These are phyloP conservation scores for Lotmaria passim DNA, from an alignment of 208 protist genomes.

Conservation along the genomic window DNA sequence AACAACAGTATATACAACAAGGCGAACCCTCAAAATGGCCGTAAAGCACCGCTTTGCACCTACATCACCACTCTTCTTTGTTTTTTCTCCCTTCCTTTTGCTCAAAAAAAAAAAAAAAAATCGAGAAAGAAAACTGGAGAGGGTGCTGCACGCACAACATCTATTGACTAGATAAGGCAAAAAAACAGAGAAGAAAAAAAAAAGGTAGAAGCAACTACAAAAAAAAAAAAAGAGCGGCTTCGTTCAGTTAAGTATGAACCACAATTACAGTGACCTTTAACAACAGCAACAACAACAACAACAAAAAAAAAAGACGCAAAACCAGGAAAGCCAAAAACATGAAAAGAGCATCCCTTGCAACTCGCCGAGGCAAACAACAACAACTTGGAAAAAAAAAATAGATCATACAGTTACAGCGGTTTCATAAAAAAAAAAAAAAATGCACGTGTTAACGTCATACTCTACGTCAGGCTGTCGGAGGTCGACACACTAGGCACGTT, in stretches of 20 bases:
- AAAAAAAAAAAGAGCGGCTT: background rate
- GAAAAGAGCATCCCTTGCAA: too few relatives aligned
- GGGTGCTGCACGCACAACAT: too few relatives aligned
- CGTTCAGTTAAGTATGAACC: too few relatives aligned
- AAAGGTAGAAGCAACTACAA: background rate
- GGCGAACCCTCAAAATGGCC: background rate
- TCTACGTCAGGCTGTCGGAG: background rate
- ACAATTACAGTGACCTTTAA: too few relatives aligned
- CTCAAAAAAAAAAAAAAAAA: background rate
- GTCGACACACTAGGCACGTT: conserved; percentile 13
- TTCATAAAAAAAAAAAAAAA: conserved; percentile 18
- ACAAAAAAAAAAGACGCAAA: too few relatives aligned
- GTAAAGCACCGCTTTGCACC: background rate
- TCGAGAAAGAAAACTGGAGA: too few relatives aligned
- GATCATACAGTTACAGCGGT: background rate
- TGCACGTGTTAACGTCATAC: background rate
- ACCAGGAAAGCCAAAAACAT: too few relatives aligned
- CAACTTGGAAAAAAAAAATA: conserved; percentile 15
- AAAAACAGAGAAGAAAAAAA: background rate
- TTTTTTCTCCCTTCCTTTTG: background rate
- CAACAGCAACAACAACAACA: too few relatives aligned
- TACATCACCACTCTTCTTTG: background rate
- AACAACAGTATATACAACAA: background rate
- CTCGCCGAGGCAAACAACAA: conserved; percentile 5
- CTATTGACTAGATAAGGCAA: too few relatives aligned